Percentiles rank a stretch among this genome's conserved stretches.
These are phyloP conservation scores for Termitomyces sp. DNA, from an alignment of 768 basidiomycete species.

Conservation along the genomic window DNA sequence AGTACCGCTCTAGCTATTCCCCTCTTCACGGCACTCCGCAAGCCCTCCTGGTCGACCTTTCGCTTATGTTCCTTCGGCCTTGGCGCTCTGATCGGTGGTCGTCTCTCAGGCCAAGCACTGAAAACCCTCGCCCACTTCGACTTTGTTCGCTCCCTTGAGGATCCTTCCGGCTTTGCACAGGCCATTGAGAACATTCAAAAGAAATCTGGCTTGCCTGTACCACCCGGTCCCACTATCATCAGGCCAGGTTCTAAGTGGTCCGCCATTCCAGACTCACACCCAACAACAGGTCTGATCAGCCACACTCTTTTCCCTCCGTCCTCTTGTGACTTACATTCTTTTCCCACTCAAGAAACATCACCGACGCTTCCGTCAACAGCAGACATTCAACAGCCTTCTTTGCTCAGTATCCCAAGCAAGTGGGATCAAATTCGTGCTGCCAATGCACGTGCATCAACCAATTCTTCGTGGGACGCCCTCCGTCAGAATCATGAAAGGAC, in stretches of 20 bases:
- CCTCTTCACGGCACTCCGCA: conserved; percentile 15
- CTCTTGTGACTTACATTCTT: background rate
- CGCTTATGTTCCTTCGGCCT: conserved; percentile 15
- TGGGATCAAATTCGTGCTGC: conserved; percentile 67
- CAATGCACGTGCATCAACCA: conserved; percentile 33
- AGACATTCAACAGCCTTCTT: conserved; percentile 4
- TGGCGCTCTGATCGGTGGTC: conserved; percentile 23
- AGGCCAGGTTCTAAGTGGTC: conserved; percentile 15
- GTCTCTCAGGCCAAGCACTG: conserved; percentile 22
- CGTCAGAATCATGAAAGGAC: conserved; percentile 50
- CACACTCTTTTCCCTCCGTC: background rate
- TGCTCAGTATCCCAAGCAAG: conserved; percentile 24
- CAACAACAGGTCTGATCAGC: background rate
- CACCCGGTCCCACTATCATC: conserved; percentile 22
- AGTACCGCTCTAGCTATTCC: conserved; percentile 11
- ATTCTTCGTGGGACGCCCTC: conserved; percentile 64
- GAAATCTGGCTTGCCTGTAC: conserved; percentile 28
- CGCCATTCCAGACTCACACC: conserved; percentile 8
- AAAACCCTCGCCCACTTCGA: conserved; percentile 25
- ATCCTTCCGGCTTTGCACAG: conserved; percentile 31
- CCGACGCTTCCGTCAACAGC: conserved; percentile 9
- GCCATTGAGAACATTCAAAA: conserved; percentile 40
- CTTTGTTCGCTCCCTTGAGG: conserved; percentile 32
- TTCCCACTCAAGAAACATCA: conserved; percentile 1
- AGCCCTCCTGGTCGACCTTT: conserved; percentile 15